Base-by-base conservation (phyloP, 1,139 yeast species). In the Suhomyces ambrosiae region DNA sequence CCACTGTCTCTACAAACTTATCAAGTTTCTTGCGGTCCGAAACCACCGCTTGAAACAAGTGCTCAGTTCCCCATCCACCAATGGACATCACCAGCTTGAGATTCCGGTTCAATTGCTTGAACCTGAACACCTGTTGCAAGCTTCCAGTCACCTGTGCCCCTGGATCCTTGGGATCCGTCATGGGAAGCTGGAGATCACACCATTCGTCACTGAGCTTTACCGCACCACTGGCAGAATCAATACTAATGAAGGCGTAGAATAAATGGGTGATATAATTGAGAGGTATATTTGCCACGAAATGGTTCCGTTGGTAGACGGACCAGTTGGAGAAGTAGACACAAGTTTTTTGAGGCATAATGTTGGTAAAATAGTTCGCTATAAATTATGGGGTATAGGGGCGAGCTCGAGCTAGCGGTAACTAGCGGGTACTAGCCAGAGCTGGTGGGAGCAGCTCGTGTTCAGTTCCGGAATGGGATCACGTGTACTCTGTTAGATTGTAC, bases 51-150 rank as follows among this genome's bases (percentile, higher is more conserved):
- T 66, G 69, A 51, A 89, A 83, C 6, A 65, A 61, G 1, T 65
- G 67, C 8, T 76, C 66, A 14, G 83, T 75, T 0, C 94, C 83
- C 85, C 94, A 85, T 0, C 98, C 98, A 5, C 98, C 98, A 45
- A 92, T 74, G 0, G 96, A 82, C 73, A 89, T 72, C 8, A 80
- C 65, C 0, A 82, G 65, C 45, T 80, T 80, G 27, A 89, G 54
- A 23, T 72, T 64, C 2, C 81, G 74, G 40, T 79, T 56, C 11
- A 55, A 36, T 37, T 52, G 48, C 53, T 81, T 83, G 49, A 86
- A 45, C 41, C 69, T 69, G 32, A 61, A 64, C 9, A 87, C 61
- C 50, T 79, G 86, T 23, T 78, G 79, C 17, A 86, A 57, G 40
- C 74, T 67, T 1, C 94, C 92, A 16, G 48, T 45, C 2, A 60